phyloP scores from a whole-genome alignment of 2,329 filamentous ascomycete genomes.

The Colletotrichum sublineola region DNA sequence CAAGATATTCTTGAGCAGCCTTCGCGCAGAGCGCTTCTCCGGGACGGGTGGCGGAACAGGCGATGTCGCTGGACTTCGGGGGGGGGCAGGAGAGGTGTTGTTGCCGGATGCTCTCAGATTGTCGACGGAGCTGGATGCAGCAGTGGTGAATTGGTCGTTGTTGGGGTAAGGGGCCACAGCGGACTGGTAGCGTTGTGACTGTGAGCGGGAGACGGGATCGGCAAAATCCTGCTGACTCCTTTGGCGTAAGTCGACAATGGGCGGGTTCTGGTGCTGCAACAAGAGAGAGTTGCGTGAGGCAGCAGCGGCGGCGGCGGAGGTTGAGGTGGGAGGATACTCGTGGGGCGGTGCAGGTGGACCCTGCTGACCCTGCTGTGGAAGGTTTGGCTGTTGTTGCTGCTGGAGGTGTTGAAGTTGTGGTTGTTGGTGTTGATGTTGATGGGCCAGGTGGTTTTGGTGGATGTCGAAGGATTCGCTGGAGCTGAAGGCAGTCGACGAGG shows the following conservation, averaged over 20 bases:
- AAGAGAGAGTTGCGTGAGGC: slow-evolving; percentile 50
- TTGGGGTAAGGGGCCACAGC: slow-evolving; percentile 51
- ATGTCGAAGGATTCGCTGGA: slow-evolving; percentile 62
- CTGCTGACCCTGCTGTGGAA: slow-evolving; percentile 48
- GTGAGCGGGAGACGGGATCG: slow-evolving; percentile 64
- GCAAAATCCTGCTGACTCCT: slow-evolving; percentile 59
- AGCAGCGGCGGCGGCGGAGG: slow-evolving; percentile 46
- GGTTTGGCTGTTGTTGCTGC: slow-evolving; percentile 49
- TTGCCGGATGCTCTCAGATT: slow-evolving; percentile 53
- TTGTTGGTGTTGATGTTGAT: slow-evolving; percentile 46
- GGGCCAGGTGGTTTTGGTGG: slow-evolving; percentile 46
- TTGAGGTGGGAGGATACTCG: slow-evolving; percentile 51
- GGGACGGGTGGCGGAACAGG: slow-evolving; percentile 43
- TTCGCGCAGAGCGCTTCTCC: slow-evolving; percentile 65
- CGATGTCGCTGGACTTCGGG: slow-evolving; percentile 28
- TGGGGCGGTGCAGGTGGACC: slow-evolving; percentile 46
- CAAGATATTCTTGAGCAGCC: slow-evolving; percentile 68
- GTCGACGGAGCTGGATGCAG: slow-evolving; percentile 57
- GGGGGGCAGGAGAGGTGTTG: slow-evolving; percentile 31
- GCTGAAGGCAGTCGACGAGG: slow-evolving; percentile 61
- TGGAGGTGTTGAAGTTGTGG: slow-evolving; percentile 48
- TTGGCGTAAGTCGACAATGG: slow-evolving; percentile 53
- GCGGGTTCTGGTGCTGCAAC: slow-evolving; percentile 40
- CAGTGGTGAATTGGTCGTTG: slow-evolving; percentile 50
- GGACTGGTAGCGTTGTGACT: slow-evolving; percentile 64